These are phyloP conservation scores for Ustilago bromivora DNA, from an alignment of 1,284 basidiomycete genomes.

Conservation along the genomic window DNA sequence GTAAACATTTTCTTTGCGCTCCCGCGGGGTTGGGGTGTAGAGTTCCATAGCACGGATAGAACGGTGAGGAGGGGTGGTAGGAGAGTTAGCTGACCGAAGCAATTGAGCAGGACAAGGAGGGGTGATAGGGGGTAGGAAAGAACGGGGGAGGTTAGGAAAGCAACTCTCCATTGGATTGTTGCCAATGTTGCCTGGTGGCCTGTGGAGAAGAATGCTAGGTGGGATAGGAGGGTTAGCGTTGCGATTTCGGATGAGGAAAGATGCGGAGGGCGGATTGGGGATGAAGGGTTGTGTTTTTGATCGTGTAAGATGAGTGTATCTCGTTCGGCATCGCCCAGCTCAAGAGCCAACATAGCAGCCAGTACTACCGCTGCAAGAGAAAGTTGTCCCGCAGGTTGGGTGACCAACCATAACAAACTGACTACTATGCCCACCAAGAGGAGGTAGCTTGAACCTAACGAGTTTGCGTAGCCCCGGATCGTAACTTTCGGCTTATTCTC, in stretches of 20 bases:
- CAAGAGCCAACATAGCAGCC: slow-evolving; percentile 69
- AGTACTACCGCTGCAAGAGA: slow-evolving; percentile 77
- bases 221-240: slow-evolving; percentile 47
- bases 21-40: slow-evolving; percentile 74
- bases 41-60: slow-evolving; percentile 87
- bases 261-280: slow-evolving; percentile 3
- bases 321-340: slow-evolving; percentile 62
- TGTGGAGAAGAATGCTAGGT: slow-evolving; percentile 83
- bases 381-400: slow-evolving; percentile 85
- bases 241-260: slow-evolving; percentile 38
- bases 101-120: slow-evolving; percentile 83
- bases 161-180: slow-evolving; percentile 94
- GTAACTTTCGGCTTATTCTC: slow-evolving; percentile 70
- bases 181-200: slow-evolving; percentile 92
- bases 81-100: slow-evolving; percentile 79
- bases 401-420: slow-evolving; percentile 76
- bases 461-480: slow-evolving; percentile 88
- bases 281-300: slow-evolving; percentile 1
- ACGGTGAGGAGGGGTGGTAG: slow-evolving; percentile 77
- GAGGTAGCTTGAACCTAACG: slow-evolving; percentile 86
- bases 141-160: slow-evolving; percentile 77
- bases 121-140: slow-evolving; percentile 83
- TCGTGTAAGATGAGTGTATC: slow-evolving; percentile 42
- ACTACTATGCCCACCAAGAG: slow-evolving; percentile 81
- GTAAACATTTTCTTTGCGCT: slow-evolving; percentile 18